These are phyloP conservation scores for Albatrellus ellisii DNA, from an alignment of 768 basidiomycete species.

Conservation along the genomic window DNA sequence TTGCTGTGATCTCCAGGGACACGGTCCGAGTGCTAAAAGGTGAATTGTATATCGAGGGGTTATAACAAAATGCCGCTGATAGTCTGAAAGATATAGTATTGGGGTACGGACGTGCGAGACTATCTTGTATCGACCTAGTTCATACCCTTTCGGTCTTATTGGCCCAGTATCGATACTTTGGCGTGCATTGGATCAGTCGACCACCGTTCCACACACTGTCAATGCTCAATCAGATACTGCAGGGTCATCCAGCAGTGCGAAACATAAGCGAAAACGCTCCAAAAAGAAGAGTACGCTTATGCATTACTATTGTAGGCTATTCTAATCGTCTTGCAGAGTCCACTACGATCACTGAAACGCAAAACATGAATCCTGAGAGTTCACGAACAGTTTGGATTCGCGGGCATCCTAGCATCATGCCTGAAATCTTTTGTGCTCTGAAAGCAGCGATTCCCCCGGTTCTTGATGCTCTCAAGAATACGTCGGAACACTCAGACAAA, in stretches of 20 bases:
- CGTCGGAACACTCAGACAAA: conserved; percentile 15
- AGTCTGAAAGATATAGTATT: conserved; percentile 35
- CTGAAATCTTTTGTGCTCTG: conserved; percentile 40
- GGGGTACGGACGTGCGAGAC: conserved; percentile 61
- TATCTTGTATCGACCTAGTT: conserved; percentile 44
- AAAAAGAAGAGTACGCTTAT: conserved; percentile 1
- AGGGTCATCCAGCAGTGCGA: conserved; percentile 1
- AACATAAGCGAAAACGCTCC: conserved; percentile 20
- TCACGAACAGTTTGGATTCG: conserved; percentile 60
- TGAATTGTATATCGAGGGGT: conserved; percentile 16
- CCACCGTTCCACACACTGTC: neutral
- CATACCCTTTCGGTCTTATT: conserved; percentile 60
- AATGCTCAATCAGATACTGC: conserved; percentile 2
- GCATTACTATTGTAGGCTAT: neutral
- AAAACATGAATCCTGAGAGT: neutral
- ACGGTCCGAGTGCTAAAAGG: conserved; percentile 49
- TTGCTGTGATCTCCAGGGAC: conserved; percentile 54
- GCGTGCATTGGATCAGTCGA: conserved; percentile 27
- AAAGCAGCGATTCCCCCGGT: conserved; percentile 35
- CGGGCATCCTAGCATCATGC: conserved; percentile 63
- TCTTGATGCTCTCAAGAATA: conserved; percentile 24
- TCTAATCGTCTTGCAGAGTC: neutral
- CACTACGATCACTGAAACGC: neutral
- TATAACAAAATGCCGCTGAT: conserved; percentile 3
- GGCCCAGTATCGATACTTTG: conserved; percentile 67